These are phyloP conservation scores for Apiospora pterosperma DNA, from an alignment of 2,329 filamentous ascomycete species.

Conservation along the genomic window DNA sequence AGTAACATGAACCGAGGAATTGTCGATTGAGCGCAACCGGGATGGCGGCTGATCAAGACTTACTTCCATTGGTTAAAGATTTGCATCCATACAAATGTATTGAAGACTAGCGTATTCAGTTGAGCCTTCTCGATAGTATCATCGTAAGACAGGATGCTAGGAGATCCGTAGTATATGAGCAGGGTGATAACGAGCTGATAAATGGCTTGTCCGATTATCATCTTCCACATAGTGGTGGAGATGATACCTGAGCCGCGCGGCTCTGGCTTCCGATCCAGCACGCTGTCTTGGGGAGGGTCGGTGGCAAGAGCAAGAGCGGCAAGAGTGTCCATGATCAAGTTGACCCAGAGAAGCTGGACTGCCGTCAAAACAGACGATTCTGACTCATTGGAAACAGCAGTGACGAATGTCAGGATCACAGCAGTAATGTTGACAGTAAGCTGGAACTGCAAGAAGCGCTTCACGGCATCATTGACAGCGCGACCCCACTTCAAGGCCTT, in stretches of 20 bases:
- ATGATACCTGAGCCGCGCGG: slow-evolving; percentile 61
- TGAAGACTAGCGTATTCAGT: slow-evolving; percentile 85
- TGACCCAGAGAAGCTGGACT: slow-evolving; percentile 93
- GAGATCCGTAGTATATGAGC: slow-evolving; percentile 74
- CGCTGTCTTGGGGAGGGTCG: slow-evolving; percentile 79
- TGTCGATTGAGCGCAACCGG: not conserved
- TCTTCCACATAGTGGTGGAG: slow-evolving; percentile 96
- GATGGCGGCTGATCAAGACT: slow-evolving; percentile 35
- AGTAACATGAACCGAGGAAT: slow-evolving; percentile 12
- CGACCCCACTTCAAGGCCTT: slow-evolving; percentile 80
- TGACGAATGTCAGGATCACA: slow-evolving; percentile 82
- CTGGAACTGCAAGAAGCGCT: slow-evolving; percentile 74
- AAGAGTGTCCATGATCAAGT: slow-evolving; percentile 96
- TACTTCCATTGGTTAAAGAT: slow-evolving; percentile 98
- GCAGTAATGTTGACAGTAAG: slow-evolving; percentile 90
- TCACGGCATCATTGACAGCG: slow-evolving; percentile 73
- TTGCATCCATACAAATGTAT: slow-evolving; percentile 99
- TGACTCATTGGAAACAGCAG: slow-evolving; percentile 67
- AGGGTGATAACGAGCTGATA: slow-evolving; percentile 83
- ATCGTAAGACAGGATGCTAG: slow-evolving; percentile 50
- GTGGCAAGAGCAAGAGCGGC: slow-evolving; percentile 86
- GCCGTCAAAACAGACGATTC: slow-evolving; percentile 78
- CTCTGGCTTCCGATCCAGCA: slow-evolving; percentile 72
- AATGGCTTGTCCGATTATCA: slow-evolving; percentile 90
- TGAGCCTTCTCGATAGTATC: slow-evolving; percentile 37